Base-by-base conservation (phyloP, 2,329 filamentous ascomycete species). In the Nothopassalora personata region DNA sequence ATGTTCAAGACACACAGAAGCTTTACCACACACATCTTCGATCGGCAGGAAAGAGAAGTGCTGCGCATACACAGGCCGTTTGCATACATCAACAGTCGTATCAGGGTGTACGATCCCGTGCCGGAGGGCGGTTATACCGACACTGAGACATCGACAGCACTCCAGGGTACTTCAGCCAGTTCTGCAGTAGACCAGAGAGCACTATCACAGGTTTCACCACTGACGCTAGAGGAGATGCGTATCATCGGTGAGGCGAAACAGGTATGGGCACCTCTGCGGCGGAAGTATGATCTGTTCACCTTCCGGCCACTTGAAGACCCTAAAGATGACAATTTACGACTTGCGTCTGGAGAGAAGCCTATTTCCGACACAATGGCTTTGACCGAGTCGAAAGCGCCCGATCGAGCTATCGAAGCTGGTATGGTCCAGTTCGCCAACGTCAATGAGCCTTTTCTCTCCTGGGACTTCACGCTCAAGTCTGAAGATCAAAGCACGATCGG, bases 251-350 rank as follows among this genome's bases (percentile, higher is more conserved):
- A 85, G 72, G 80, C 82, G 43, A 83, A 86, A 64, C 83, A 86
- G 65, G 78, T 85, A 69, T 87, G 85, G 85, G 83, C 83, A 1
- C 83, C 81, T 0, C 66, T 86, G 5, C 75, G 84, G 36, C 75
- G 85, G 27, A 87, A 86, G 69, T 87, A 87, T 73, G 84, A 86
- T 63, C 74, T 87, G 15, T 87, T 85, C 68, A 78, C 83, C n/a
- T 80, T 81, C 54, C 78, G 83, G 23, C 72, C 79, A 30, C 57
- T 69, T 8, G 58, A 58, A 6, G 56, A 66, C 28, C 71, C 79
- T 2, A 73, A 76, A 18, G 67, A 71, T 19, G 55, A 67, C 15
- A 59, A 68, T 71, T 54, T 72, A 70, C 52, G 60, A 15, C 67
- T 73, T 31, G 68, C 70, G 13, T 66, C 70, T 54, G 74, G 72